Conservation (phyloP, 805 yeast genomes). For the Blastobotrys mokoenaii region DNA sequence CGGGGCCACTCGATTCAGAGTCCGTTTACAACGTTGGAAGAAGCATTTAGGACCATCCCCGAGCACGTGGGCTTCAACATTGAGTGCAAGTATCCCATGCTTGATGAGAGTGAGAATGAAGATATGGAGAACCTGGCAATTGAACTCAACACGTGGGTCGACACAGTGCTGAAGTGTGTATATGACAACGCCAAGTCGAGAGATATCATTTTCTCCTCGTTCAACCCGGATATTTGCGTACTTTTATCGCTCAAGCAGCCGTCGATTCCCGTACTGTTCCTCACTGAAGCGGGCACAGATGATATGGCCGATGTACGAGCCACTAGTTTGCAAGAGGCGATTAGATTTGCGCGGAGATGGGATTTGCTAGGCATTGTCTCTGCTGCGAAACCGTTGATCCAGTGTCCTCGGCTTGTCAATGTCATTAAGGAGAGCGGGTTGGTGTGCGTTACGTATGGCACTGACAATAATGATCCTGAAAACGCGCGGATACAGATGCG, state of each 20-base stretch:
- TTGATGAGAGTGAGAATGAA: slow-evolving; percentile 84
- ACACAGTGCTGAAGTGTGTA: slow-evolving; percentile 71
- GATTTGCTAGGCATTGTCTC: slow-evolving; percentile 84
- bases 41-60: slow-evolving; percentile 75
- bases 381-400: slow-evolving; percentile 78
- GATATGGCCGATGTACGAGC: slow-evolving; percentile 89
- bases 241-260: slow-evolving; percentile 87
- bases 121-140: slow-evolving; percentile 78
- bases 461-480: slow-evolving; percentile 74
- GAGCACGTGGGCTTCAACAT: slow-evolving; percentile 83
- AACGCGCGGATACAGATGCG: slow-evolving; percentile 78
- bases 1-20: slow-evolving; percentile 88
- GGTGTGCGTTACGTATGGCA: slow-evolving; percentile 90
- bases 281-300: slow-evolving; percentile 82
- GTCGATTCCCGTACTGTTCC: slow-evolving; percentile 78
- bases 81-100: slow-evolving; percentile 92
- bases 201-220: slow-evolving; percentile 83
- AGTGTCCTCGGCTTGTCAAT: slow-evolving; percentile 79
- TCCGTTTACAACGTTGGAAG: slow-evolving; percentile 80
- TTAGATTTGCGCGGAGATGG: slow-evolving; percentile 86
- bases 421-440: slow-evolving; percentile 89
- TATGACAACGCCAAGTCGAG: slow-evolving; percentile 73
- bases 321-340: slow-evolving; percentile 79
- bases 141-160: slow-evolving; percentile 82
- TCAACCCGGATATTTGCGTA: slow-evolving; percentile 89